Evolutionary conservation across 441 rosid species (phyloP).

Genomic region (Arabidopsis hybrid): DNA sequence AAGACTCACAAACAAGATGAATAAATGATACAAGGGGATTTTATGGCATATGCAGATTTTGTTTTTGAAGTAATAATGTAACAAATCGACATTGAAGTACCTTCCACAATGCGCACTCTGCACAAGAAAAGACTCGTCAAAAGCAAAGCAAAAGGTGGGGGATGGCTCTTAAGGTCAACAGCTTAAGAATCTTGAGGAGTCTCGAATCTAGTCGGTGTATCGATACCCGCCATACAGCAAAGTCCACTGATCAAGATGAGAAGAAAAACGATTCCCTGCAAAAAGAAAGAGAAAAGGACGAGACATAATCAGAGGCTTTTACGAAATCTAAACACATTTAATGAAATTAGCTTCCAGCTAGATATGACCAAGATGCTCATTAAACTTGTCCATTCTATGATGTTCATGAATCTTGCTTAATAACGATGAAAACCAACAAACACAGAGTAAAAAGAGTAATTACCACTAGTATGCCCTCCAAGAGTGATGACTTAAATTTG

Average conservation of each 20-base stretch:
- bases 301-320: conserved; percentile 40
- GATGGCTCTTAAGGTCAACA: conserved; percentile 35
- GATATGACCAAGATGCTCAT: background rate
- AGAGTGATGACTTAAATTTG: conserved; percentile 79
- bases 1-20: conserved; percentile 42
- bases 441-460: conserved; percentile 13
- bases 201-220: conserved; percentile 92
- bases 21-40: conserved; percentile 49
- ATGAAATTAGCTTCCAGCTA: conserved; percentile 11
- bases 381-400: background rate
- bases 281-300: conserved; percentile 8
- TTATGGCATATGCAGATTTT: conserved; percentile 31
- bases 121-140: conserved; percentile 40
- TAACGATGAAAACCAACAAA: background rate
- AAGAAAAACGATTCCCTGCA: conserved; percentile 88
- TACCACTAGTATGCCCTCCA: conserved; percentile 93
- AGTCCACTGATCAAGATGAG: conserved; percentile 89
- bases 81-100: conserved; percentile 34
- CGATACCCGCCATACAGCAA: conserved; percentile 97
- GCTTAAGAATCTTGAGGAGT: conserved; percentile 82
- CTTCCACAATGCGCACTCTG: conserved; percentile 41
- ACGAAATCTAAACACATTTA: background rate
- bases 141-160: conserved; percentile 42
- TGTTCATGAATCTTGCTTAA: conserved; percentile 1
- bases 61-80: conserved; percentile 37